Conservation (phyloP, 306 rosid species). For the Cicer judaicum region DNA sequence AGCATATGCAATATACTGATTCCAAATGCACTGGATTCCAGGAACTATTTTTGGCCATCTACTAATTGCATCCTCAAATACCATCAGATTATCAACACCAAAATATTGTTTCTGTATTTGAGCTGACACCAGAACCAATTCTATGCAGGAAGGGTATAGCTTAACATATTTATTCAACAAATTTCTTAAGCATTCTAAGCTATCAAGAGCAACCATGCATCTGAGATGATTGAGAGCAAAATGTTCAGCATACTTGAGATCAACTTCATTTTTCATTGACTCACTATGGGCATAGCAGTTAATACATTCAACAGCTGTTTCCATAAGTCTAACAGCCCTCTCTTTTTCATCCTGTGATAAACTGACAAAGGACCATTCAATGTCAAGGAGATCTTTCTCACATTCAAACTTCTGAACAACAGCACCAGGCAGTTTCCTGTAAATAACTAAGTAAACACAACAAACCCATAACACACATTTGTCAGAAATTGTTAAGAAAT, state of each 20-base stretch:
- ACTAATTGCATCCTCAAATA: constrained; percentile 73
- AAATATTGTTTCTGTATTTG: constrained; percentile 54
- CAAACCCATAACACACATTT: constrained; percentile 93
- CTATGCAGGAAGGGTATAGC: constrained; percentile 76
- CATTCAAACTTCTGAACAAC: constrained; percentile 79
- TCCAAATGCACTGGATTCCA: constrained; percentile 90
- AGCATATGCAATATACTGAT: constrained; percentile 76
- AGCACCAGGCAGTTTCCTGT: constrained; percentile 89
- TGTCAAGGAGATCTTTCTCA: constrained; percentile 74
- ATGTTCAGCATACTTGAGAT: constrained; percentile 64
- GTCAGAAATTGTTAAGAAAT: constrained; percentile 83
- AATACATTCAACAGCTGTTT: constrained; percentile 63
- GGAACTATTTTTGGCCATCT: constrained; percentile 84
- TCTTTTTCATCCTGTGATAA: constrained; percentile 66
- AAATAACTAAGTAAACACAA: constrained; percentile 88
- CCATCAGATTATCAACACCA: constrained; percentile 51
- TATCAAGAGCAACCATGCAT: constrained; percentile 73
- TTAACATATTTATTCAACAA: constrained; percentile 72
- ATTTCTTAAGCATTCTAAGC: constrained; percentile 54
- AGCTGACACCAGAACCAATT: constrained; percentile 64
- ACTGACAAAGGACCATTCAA: constrained; percentile 73
- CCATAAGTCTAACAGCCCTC: constrained; percentile 69
- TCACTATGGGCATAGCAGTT: constrained; percentile 58
- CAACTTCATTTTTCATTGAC: constrained; percentile 54
- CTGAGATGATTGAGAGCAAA: constrained; percentile 83